Conservation (phyloP, 257 asterid species). For the Fraxinus quadrangulata region DNA sequence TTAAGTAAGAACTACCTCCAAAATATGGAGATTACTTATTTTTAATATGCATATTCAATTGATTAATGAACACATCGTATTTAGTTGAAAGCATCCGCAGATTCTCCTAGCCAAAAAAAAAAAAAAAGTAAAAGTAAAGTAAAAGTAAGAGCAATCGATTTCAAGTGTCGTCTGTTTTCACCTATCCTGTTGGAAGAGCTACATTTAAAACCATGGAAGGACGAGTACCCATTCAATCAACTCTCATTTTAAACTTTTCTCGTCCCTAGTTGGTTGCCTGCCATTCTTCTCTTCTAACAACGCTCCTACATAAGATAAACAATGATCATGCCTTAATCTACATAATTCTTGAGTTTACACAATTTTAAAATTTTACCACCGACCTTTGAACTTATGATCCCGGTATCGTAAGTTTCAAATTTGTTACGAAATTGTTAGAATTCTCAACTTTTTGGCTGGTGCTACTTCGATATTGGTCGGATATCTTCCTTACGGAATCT, state of each 20-base stretch:
- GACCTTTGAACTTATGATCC: constrained; percentile 28
- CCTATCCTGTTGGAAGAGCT: neutral
- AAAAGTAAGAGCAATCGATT: too few species aligned
- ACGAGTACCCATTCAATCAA: neutral
- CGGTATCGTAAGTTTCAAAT: constrained; percentile 30
- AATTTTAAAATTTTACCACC: neutral
- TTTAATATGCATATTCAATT: too few species aligned
- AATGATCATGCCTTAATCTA: neutral
- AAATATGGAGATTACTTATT: too few species aligned
- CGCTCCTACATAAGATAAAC: constrained; percentile 2
- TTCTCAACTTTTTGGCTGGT: neutral
- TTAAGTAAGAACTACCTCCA: too few species aligned
- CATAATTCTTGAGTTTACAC: neutral
- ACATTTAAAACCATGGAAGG: neutral
- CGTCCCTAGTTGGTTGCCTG: constrained; percentile 3
- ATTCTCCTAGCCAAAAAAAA: too few species aligned
- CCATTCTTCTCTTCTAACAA: constrained; percentile 18
- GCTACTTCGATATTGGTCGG: neutral
- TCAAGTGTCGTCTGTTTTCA: too few species aligned
- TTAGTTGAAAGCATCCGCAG: too few species aligned
- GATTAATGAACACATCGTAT: too few species aligned
- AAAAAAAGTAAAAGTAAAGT: too few species aligned
- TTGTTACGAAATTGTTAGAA: constrained; percentile 11
- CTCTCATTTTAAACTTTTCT: neutral
- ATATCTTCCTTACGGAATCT: neutral